Evolutionary conservation across 1,139 yeast species (phyloP).

Genomic region (Protomyces macrosporus): DNA sequence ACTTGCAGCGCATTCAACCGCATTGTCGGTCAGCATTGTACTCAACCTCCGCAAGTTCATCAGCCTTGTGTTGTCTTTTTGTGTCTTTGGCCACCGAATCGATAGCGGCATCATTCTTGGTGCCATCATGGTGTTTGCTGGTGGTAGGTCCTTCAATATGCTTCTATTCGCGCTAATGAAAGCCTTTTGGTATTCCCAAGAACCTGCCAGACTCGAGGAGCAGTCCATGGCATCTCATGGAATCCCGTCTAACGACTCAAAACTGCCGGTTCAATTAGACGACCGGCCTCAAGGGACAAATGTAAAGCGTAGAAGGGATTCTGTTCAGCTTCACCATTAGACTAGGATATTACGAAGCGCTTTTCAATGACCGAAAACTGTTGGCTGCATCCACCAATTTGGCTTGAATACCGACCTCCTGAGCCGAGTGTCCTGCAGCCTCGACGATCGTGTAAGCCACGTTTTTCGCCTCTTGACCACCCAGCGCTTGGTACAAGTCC

Average conservation of each 20-base stretch:
- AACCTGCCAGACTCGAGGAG: background rate
- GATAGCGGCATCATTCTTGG: conserved; percentile 41
- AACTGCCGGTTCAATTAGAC: conserved; percentile 1
- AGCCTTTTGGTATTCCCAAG: conserved; percentile 19
- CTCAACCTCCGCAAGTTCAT: conserved; percentile 57
- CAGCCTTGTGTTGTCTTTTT: conserved; percentile 53
- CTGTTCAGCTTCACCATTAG: background rate
- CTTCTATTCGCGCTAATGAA: background rate
- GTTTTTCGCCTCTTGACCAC: background rate
- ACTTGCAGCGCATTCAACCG: conserved; percentile 53
- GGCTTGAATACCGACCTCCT: background rate
- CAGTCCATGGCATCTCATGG: conserved; percentile 1
- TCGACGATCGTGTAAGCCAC: conserved; percentile 5
- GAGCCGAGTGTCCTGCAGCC: conserved; percentile 11
- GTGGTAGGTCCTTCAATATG: background rate
- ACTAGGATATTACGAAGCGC: background rate
- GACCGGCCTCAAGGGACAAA: background rate
- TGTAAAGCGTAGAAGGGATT: background rate
- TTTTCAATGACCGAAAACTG: background rate
- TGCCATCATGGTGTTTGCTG: conserved; percentile 41
- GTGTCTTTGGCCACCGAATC: conserved; percentile 42
- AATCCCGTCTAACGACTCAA: background rate
- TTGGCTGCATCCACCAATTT: conserved; percentile 7
- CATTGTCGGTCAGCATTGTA: conserved; percentile 58
- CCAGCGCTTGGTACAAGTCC: background rate